Evolutionary conservation across 2,329 filamentous ascomycete species (phyloP), one percentile per base, ranked within the genome.

Genomic region (Didymellaceae sp.): DNA sequence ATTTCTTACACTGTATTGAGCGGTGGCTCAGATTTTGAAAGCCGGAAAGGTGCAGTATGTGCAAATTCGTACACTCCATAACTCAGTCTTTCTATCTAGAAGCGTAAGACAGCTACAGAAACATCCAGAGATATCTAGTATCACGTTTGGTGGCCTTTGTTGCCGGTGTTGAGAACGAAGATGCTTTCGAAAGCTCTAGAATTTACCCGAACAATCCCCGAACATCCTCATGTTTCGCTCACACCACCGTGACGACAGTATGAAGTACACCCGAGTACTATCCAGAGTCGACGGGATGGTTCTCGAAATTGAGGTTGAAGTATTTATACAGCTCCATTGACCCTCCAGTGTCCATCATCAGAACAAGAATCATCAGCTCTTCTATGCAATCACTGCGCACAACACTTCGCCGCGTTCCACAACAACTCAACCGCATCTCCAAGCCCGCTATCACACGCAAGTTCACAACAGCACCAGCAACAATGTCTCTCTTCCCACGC

Each of bases 401-500:
- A 51, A 61, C 61, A n/a, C 58, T 68, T 39, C 59, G 59, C 62
- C 60, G 57, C 62, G 42, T 68, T 57, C 70, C 70, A 51, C 55
- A 59, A 46, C 62, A 67, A 54, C 53, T 71, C 53, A 61, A 60
- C 43, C 65, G 61, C 55, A 64, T 70, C 41, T 55, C 45, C 26
- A 73, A 72, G 45, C 59, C 67, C 35, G 51, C 56, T 21, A 42
- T 53, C 22, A 43, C 53, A 39, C 68, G 63, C 33, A 52, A 21
- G 33, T 58, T 67, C 42, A 40, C 67, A 44, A 55, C 41, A 13
- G 58, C 62, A 50, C 58, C 62, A 57, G 43, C 56, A 62, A 61
- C 58, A 56, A 75, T 75, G 73, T 74, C 73, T 62, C 71, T 75
- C 61, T 75, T 74, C 66, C 73, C 71, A 62, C 68, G 69, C 63